These are phyloP conservation scores for Lenwebbia sp. DNA, from an alignment of 345 rosid species.

Conservation along the genomic window DNA sequence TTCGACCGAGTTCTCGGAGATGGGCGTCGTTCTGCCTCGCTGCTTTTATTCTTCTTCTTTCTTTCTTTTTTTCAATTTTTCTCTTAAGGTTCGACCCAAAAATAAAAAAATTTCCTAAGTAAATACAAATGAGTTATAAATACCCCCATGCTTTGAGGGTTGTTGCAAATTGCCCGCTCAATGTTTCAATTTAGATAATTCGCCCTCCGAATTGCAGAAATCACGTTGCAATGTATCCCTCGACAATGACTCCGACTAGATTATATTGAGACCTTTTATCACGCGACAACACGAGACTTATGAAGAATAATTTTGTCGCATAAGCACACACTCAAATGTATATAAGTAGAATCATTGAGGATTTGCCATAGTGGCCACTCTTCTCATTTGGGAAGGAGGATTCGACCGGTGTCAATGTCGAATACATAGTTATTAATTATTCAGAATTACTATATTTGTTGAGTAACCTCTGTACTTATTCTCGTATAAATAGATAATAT, in stretches of 20 bases:
- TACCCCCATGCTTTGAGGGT: background rate
- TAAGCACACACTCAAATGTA: background rate
- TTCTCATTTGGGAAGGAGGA: too few species aligned
- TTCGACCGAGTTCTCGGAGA: background rate
- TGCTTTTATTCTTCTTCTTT: background rate
- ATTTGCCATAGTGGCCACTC: too few species aligned
- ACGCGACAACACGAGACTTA: background rate
- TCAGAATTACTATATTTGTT: background rate
- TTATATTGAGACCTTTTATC: background rate
- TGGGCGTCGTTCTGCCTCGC: background rate
- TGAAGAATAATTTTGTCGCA: background rate
- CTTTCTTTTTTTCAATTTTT: background rate
- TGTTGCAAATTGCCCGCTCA: background rate
- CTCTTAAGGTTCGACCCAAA: too few species aligned
- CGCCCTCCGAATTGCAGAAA: background rate
- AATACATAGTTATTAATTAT: background rate
- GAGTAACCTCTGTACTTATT: background rate
- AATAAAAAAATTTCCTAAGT: too few species aligned
- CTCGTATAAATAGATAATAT: background rate
- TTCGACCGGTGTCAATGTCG: background rate
- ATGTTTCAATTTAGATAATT: background rate
- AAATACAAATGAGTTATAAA: background rate
- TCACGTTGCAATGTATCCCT: background rate
- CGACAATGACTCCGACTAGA: background rate
- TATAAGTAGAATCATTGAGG: background rate